Evolutionary conservation across 2,329 filamentous ascomycete genomes (phyloP).

Genomic region (Didymella exigua): DNA sequence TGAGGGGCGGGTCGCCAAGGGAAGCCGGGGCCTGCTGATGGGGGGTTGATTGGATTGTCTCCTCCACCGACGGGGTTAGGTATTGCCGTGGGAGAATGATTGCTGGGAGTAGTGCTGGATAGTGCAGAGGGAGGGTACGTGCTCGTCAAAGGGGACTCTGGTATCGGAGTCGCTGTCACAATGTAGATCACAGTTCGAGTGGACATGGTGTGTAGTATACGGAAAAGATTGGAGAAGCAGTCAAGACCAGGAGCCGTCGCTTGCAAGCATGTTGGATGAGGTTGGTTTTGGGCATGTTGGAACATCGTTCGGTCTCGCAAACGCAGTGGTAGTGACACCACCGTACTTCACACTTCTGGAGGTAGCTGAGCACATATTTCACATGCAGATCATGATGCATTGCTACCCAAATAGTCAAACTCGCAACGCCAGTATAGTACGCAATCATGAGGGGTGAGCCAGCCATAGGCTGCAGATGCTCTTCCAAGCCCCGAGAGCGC

Average conservation of each 20-base stretch:
- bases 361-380: background rate
- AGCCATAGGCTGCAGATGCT: conserved; percentile 7
- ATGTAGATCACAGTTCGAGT: background rate
- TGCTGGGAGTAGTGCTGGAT: background rate
- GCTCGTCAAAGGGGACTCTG: background rate
- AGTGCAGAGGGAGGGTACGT: background rate
- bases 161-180: background rate
- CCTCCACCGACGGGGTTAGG: background rate
- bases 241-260: background rate
- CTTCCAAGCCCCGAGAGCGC: background rate
- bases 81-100: background rate
- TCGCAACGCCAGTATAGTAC: conserved; percentile 2
- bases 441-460: conserved; percentile 3
- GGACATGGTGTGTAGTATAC: background rate
- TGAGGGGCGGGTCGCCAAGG: background rate
- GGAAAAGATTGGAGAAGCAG: no score
- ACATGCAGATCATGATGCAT: conserved; percentile 6
- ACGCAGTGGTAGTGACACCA: background rate
- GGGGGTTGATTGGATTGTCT: background rate
- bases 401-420: conserved; percentile 2
- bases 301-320: background rate
- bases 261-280: background rate
- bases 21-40: no score
- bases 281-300: no score
- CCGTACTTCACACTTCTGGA: background rate